Conservation (phyloP, 1,139 yeast species). For the Oligophagozyma castellii region DNA sequence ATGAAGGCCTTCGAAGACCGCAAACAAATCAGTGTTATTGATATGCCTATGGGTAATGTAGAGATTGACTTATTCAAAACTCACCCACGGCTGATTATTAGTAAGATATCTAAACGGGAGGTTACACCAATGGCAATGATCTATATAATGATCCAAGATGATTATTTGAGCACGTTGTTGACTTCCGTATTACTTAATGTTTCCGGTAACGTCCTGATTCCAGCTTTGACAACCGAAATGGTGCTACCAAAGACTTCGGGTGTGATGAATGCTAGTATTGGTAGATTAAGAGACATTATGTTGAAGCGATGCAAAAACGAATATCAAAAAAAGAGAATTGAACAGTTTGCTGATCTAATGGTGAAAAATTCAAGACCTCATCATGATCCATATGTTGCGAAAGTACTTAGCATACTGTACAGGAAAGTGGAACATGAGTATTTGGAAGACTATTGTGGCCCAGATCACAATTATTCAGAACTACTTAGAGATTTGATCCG, state of each 20-base stretch:
- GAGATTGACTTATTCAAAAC: constrained; percentile 1
- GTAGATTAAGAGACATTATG: constrained; percentile 12
- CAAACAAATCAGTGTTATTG: neutral
- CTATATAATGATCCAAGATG: constrained; percentile 3
- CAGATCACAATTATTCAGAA: constrained; percentile 15
- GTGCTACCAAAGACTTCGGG: constrained; percentile 11
- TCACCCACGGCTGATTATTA: constrained; percentile 3
- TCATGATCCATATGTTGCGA: constrained; percentile 7
- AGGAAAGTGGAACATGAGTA: constrained; percentile 8
- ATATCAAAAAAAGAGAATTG: constrained; percentile 11
- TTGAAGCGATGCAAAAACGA: constrained; percentile 11
- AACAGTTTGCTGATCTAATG: constrained; percentile 15
- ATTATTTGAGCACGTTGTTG: neutral
- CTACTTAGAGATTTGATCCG: constrained; percentile 11
- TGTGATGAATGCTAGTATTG: constrained; percentile 10
- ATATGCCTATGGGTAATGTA: neutral
- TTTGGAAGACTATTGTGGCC: constrained; percentile 17
- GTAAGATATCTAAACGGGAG: constrained; percentile 2
- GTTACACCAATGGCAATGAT: constrained; percentile 2
- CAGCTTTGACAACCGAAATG: constrained; percentile 12
- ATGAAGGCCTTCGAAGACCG: constrained; percentile 1
- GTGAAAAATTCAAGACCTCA: constrained; percentile 9
- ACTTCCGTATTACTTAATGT: constrained; percentile 2
- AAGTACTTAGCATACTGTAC: constrained; percentile 6
- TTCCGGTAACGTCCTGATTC: constrained; percentile 1